Evolutionary conservation across 2,329 filamentous ascomycete genomes (phyloP), one percentile per base, ranked within the genome.

Genomic region (Chrysoporthe deuterocubensis): DNA sequence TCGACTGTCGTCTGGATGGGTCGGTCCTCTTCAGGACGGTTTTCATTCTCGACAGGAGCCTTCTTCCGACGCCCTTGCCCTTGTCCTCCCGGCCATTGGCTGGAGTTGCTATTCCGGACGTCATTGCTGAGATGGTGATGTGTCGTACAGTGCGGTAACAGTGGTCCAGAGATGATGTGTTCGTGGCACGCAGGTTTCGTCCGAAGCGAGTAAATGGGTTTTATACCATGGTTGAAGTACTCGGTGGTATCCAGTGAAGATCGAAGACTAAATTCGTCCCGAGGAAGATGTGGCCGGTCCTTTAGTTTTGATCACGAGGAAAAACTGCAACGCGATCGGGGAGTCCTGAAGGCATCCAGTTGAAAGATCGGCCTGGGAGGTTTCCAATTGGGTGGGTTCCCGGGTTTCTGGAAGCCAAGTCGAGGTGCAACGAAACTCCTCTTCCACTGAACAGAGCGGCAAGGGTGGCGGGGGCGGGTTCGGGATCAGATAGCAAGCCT

Each of bases 1-100:
- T 63, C 32, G 76, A 76, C 46, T 71, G 69, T 46, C 75, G 73
- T n/a, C 63, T 65, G 68, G 76, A 74, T 14, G 74, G 65, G 14
- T 83, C 82, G 69, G 80, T 76, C 71, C 78, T 82, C 75, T 78
- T 85, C 66, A 86, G 78, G 43, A 84, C 83, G 3, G 83, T 83
- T 79, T 82, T 87, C 74, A 85, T 79, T 46, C 82, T 79, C 46
- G 81, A 81, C 43, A 87, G 70, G 26, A 86, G 77, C 37, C 64
- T 69, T 72, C 79, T 85, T 65, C 80, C 81, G 40, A 87, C 71
- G 14, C 81, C 80, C 74, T 79, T 84, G 77, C 81, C 84, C 72
- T 82, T 80, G 73, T 77, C 79, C 64, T 81, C 80, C 73, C 65
- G 62, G 57, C 76, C 73, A 68, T 72, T 74, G 64, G 75, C 78